Conservation (phyloP, 2,329 filamentous ascomycete species). For the Talaromyces sp. region DNA sequence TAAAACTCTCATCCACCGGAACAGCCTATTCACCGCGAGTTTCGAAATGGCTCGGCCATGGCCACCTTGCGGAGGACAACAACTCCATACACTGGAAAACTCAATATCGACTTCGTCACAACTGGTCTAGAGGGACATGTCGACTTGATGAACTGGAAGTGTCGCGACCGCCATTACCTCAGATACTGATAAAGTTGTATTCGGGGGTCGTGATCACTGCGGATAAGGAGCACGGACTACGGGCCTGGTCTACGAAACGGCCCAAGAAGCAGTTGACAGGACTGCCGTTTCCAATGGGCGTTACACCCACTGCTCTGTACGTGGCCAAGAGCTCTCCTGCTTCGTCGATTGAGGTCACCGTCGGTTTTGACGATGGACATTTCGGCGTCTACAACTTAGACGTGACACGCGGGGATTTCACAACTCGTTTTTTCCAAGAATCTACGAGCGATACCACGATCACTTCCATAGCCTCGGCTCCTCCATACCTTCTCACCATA, state of each 20-base stretch:
- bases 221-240: constrained; percentile 64
- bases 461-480: constrained; percentile 65
- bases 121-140: constrained; percentile 82
- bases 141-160: constrained; percentile 73
- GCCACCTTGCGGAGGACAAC: constrained; percentile 51
- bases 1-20: constrained; percentile 30
- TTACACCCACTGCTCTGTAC: constrained; percentile 57
- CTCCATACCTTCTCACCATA: constrained; percentile 75
- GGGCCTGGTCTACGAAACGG: constrained; percentile 70
- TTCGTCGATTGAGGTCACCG: constrained; percentile 54
- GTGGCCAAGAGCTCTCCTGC: constrained; percentile 27
- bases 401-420: constrained; percentile 43
- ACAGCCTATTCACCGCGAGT: constrained; percentile 53
- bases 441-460: constrained; percentile 51
- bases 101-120: constrained; percentile 82
- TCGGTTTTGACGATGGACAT: constrained; percentile 69
- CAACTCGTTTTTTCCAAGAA: constrained; percentile 57
- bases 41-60: constrained; percentile 61
- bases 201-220: constrained; percentile 75
- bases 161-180: constrained; percentile 52
- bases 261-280: constrained; percentile 58
- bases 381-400: constrained; percentile 67
- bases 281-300: constrained; percentile 51
- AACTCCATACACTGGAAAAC: constrained; percentile 72
- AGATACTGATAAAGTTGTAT: constrained; percentile 70